Evolutionary conservation across 2,329 filamentous ascomycete species (phyloP), one percentile per base, ranked within the genome.

Genomic region (Aureobasidium sp.): DNA sequence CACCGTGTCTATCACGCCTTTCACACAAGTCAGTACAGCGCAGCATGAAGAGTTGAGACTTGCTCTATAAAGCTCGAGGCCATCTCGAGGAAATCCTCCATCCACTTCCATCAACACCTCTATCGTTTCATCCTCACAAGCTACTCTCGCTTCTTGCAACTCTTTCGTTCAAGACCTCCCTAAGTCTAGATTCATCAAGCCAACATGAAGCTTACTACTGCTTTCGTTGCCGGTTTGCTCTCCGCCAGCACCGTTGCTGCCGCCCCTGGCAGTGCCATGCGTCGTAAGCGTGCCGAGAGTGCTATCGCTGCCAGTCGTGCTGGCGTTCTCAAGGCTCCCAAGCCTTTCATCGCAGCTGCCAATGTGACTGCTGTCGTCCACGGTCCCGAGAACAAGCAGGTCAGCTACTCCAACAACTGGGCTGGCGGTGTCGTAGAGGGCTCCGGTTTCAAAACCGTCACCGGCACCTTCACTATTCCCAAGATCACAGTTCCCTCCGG

Each of bases 351-450:
- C 41, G 62, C 68, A 42, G 68, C 64, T 39, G 37, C 54, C 54
- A 66, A 67, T 51, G 59, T 68, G n/a, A 63, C 66, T 37, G 49
- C 66, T 14, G 65, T 66, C 48, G 68, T 67, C 47, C 64, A 73
- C 9, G 65, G 69, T 21, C 61, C 68, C 45, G 76, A 75, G 66
- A 76, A 73, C 34, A 74, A 73, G 51, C 68, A 81, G 16, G 76
- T 80, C 30, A 66, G 76, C 34, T 84, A 84, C 73, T 79, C 74
- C 63, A 74, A 72, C 67, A 85, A 85, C 75, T 85, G 83, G 83
- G 79, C 82, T 9, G 84, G 84, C 37, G 81, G 81, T 0, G 80
- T 85, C 9, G 76, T 82, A 55, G 78, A 78, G 37, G 77, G 77
- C 47, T 76, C 74, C 9, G 77, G 77, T 59, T 84, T 80, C 72